Evolutionary conservation across 139 green algal species (phyloP).

Genomic region (Closterium sp.): DNA sequence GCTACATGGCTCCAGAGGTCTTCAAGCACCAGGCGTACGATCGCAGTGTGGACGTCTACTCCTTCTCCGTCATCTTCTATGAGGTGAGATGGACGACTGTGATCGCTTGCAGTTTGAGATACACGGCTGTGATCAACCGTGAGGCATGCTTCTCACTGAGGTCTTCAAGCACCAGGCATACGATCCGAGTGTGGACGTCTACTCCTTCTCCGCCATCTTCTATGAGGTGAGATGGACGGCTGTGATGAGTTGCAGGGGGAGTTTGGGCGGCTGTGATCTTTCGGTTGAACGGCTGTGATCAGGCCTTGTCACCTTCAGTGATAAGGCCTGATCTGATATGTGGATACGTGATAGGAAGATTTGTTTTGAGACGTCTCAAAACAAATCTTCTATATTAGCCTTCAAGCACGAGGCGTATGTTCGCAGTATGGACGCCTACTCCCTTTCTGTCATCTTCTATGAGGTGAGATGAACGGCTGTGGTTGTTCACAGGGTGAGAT

Average conservation of each 20-base stretch:
- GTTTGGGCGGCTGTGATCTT: too few relatives aligned
- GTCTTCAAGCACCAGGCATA: conserved; percentile 59
- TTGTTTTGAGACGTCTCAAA: too few relatives aligned
- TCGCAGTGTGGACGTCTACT: conserved; percentile 62
- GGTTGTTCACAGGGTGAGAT: background rate
- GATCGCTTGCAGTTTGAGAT: background rate
- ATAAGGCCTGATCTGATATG: too few relatives aligned
- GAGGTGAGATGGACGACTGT: conserved; percentile 34
- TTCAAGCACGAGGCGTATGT: conserved; percentile 56
- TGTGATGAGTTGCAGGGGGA: too few relatives aligned
- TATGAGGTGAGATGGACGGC: conserved; percentile 41
- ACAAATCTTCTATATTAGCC: too few relatives aligned
- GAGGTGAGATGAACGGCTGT: background rate
- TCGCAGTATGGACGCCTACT: conserved; percentile 30
- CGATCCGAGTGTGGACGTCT: conserved; percentile 58
- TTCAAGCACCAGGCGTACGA: conserved; percentile 58
- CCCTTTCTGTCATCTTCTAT: background rate
- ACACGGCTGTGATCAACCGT: conserved; percentile 62
- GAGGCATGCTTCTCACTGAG: too few relatives aligned
- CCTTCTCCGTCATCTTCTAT: conserved; percentile 59
- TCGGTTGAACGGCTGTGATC: too few relatives aligned
- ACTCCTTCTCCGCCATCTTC: conserved; percentile 58
- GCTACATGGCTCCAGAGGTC: conserved; percentile 67
- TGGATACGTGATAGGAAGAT: too few relatives aligned
- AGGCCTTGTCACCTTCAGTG: too few relatives aligned